These are phyloP conservation scores for Oldenlandia corymbosa DNA, from an alignment of 257 asterid genomes.

Conservation along the genomic window DNA sequence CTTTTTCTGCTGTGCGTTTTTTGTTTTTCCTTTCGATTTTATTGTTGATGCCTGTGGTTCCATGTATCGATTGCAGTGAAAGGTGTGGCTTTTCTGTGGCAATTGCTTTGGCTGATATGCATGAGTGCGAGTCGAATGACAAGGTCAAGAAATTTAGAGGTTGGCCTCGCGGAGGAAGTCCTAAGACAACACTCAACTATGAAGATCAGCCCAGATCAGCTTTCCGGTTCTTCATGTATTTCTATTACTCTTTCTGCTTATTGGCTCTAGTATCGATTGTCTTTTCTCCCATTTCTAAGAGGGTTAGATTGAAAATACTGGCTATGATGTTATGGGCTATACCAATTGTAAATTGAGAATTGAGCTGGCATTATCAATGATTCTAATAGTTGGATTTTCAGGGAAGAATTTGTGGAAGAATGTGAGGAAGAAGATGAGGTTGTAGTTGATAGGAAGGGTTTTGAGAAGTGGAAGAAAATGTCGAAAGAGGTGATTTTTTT, in stretches of 20 bases:
- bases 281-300: too few relatives aligned
- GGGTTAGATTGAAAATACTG: background rate
- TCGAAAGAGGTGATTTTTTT: conserved; percentile 46
- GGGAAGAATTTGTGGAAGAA: conserved; percentile 46
- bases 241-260: background rate
- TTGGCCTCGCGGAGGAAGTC: background rate
- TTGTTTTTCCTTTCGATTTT: too few relatives aligned
- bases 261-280: too few relatives aligned
- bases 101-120: conserved; percentile 62
- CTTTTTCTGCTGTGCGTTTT: too few relatives aligned
- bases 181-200: background rate
- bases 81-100: conserved; percentile 51
- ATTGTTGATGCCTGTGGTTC: background rate
- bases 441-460: conserved; percentile 45
- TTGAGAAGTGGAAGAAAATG: conserved; percentile 52
- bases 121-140: conserved; percentile 37
- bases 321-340: background rate
- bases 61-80: conserved; percentile 39
- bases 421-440: conserved; percentile 31
- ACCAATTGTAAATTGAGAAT: too few relatives aligned
- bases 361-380: background rate
- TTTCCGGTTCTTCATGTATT: conserved; percentile 50
- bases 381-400: conserved; percentile 20
- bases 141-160: conserved; percentile 29
- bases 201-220: conserved; percentile 56